Conservation (phyloP, 805 yeast species). For the Barnettozyma vustinii region DNA sequence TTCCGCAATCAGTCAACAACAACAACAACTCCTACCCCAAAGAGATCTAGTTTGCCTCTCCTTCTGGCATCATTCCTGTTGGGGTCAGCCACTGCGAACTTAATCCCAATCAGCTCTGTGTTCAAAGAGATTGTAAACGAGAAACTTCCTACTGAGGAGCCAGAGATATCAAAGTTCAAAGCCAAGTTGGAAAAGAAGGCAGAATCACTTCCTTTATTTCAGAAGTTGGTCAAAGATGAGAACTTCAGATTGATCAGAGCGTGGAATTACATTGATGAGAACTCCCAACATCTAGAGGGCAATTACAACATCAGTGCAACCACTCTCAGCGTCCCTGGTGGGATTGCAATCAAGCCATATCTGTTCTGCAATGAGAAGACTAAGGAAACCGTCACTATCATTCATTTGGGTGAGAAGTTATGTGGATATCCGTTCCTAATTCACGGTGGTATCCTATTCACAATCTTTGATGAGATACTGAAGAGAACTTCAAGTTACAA, state of each 20-base stretch:
- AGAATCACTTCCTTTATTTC: constrained; percentile 44
- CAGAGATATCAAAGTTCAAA: constrained; percentile 27
- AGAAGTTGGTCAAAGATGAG: constrained; percentile 38
- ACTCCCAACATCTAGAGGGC: constrained; percentile 20
- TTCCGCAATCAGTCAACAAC: neutral
- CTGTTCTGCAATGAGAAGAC: constrained; percentile 54
- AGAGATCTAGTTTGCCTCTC: constrained; percentile 12
- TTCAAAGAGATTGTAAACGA: constrained; percentile 24
- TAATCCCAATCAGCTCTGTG: constrained; percentile 29
- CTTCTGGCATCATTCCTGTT: constrained; percentile 25
- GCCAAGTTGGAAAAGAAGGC: constrained; percentile 40
- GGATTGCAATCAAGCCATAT: constrained; percentile 68
- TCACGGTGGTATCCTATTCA: constrained; percentile 86
- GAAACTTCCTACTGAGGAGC: constrained; percentile 20
- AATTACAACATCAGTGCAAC: constrained; percentile 36
- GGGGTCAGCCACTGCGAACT: constrained; percentile 32
- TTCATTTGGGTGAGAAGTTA: constrained; percentile 71
- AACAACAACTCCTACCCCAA: neutral
- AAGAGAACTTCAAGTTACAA: constrained; percentile 45
- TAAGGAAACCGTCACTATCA: constrained; percentile 56
- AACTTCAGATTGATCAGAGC: constrained; percentile 34
- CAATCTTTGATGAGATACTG: constrained; percentile 72
- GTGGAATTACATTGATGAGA: constrained; percentile 41
- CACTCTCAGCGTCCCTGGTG: constrained; percentile 71
- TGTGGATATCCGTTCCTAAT: constrained; percentile 85